phyloP scores from a whole-genome alignment of 2,329 filamentous ascomycete species.

The Gliomastix tumulicola region DNA sequence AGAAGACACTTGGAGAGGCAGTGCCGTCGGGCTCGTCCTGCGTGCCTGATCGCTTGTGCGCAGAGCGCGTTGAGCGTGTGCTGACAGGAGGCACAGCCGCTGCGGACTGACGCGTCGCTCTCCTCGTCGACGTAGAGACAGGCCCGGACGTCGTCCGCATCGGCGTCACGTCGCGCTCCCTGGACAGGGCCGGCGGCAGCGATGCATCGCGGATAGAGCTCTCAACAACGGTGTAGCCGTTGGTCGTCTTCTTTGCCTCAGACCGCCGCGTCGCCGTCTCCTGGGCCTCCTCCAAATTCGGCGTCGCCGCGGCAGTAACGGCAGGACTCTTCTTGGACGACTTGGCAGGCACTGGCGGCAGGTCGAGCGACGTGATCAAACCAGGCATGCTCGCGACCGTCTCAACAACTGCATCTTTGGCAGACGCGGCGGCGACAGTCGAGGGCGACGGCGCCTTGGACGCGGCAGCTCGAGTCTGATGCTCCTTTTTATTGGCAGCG shows the following conservation, averaged over 20 bases:
- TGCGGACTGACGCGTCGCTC: slow-evolving; percentile 26
- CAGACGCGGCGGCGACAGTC: slow-evolving; percentile 12
- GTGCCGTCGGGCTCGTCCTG: slow-evolving; percentile 48
- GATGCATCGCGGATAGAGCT: slow-evolving; percentile 27
- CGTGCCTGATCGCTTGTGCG: slow-evolving; percentile 38
- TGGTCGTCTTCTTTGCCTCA: slow-evolving; percentile 29
- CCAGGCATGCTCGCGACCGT: slow-evolving; percentile 22
- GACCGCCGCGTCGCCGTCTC: slow-evolving; percentile 17
- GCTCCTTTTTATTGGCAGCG: too few relatives aligned
- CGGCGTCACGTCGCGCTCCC: too few relatives aligned
- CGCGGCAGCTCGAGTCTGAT: too few relatives aligned
- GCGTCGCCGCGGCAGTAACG: too few relatives aligned
- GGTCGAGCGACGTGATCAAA: too few relatives aligned
- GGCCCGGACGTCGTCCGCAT: slow-evolving; percentile 21
- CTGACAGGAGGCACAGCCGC: slow-evolving; percentile 18
- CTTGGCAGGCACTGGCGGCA: too few relatives aligned
- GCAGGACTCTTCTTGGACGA: too few relatives aligned
- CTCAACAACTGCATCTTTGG: too few relatives aligned
- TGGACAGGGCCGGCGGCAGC: too few relatives aligned
- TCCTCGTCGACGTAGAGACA: slow-evolving; percentile 17
- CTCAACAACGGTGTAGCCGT: slow-evolving; percentile 22
- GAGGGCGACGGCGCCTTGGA: slow-evolving; percentile 6
- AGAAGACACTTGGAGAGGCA: slow-evolving; percentile 43
- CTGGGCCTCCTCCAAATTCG: too few relatives aligned
- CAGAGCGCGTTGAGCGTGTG: slow-evolving; percentile 38